These are phyloP conservation scores for Pseudocercospora fijiensis DNA, from an alignment of 2,329 filamentous ascomycete species.

Conservation along the genomic window DNA sequence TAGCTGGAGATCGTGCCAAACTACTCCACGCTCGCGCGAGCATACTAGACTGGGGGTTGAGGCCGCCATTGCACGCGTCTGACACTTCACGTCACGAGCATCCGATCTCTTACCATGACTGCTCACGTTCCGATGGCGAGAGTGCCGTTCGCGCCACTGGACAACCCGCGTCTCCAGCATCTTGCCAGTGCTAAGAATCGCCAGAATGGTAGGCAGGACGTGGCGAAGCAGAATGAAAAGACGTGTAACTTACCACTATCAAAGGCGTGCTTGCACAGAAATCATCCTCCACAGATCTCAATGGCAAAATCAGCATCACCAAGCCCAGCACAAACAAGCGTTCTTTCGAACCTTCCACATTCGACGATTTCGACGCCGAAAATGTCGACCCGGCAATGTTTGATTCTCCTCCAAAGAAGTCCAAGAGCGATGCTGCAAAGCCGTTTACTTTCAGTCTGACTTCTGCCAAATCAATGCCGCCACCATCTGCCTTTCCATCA, in stretches of 20 bases:
- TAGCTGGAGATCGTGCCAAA: slow-evolving; percentile 11
- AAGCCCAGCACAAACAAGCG: slow-evolving; percentile 46
- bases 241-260: slow-evolving; percentile 12
- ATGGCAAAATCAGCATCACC: slow-evolving; percentile 32
- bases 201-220: slow-evolving; percentile 57
- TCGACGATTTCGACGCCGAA: slow-evolving; percentile 54
- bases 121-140: slow-evolving; percentile 45
- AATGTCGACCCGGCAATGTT: slow-evolving; percentile 58
- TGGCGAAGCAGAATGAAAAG: not conserved
- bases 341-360: slow-evolving; percentile 44
- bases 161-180: slow-evolving; percentile 66
- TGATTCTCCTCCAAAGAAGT: slow-evolving; percentile 55
- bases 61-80: not conserved
- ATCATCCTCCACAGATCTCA: slow-evolving; percentile 15
- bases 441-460: slow-evolving; percentile 40
- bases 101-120: slow-evolving; percentile 28
- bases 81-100: slow-evolving; percentile 1
- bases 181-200: slow-evolving; percentile 75
- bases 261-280: slow-evolving; percentile 27
- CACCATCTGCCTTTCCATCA: slow-evolving; percentile 34
- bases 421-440: slow-evolving; percentile 47
- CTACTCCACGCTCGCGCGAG: slow-evolving; percentile 9
- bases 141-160: slow-evolving; percentile 74
- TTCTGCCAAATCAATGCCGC: slow-evolving; percentile 39
- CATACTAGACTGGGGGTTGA: slow-evolving; percentile 2